phyloP scores from a whole-genome alignment of 1,139 yeast species.

The Blastobotrys aristatus region DNA sequence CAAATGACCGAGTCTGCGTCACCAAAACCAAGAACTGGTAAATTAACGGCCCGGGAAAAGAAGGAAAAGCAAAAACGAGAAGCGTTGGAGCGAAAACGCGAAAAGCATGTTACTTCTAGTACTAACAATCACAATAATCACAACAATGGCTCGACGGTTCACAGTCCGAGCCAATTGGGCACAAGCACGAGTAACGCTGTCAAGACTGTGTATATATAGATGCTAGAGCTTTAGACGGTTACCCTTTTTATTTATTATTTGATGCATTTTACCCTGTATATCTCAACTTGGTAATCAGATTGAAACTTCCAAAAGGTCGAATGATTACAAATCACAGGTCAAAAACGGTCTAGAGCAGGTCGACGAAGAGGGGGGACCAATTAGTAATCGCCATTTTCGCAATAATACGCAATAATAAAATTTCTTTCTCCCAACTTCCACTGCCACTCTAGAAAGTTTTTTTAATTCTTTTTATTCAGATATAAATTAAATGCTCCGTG shows the following conservation, averaged over 20 bases:
- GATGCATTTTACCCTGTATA: too few relatives aligned
- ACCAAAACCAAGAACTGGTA: conserved; percentile 4
- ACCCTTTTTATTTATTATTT: too few relatives aligned
- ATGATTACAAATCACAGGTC: too few relatives aligned
- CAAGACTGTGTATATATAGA: conserved; percentile 9
- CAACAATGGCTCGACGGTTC: not conserved
- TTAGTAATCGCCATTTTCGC: too few relatives aligned
- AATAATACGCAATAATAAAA: too few relatives aligned
- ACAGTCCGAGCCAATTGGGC: too few relatives aligned
- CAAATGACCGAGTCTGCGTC: not conserved
- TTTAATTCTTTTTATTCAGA: not conserved
- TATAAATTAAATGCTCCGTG: not conserved
- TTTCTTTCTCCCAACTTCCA: too few relatives aligned
- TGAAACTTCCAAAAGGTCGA: too few relatives aligned
- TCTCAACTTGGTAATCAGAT: too few relatives aligned
- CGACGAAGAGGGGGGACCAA: too few relatives aligned
- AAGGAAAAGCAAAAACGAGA: conserved; percentile 32
- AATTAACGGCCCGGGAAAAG: conserved; percentile 28
- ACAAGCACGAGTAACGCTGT: not conserved
- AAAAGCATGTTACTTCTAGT: conserved; percentile 3
- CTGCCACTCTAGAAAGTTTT: not conserved
- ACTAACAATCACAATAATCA: not conserved
- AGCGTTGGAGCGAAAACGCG: conserved; percentile 26
- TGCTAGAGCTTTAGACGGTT: too few relatives aligned
- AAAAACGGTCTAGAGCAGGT: too few relatives aligned